A percentile compares a stretch with the other conserved stretches of the same genome.
Evolutionary conservation across 768 basidiomycete genomes (phyloP).

Genomic region (Boletus eberwhitei): DNA sequence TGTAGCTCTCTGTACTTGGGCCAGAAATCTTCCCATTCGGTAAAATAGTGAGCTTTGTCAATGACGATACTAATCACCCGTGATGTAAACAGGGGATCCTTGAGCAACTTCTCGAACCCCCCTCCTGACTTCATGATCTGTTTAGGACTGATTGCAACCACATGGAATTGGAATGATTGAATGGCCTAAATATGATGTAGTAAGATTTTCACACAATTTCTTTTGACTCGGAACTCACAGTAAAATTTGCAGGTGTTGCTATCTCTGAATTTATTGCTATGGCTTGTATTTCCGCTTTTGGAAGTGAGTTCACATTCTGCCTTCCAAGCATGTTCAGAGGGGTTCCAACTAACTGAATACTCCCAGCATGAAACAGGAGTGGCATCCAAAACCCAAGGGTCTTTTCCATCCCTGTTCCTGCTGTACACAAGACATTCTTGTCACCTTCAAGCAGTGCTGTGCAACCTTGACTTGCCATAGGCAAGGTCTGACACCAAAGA

Average conservation of each 20-base stretch:
- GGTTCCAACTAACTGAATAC: slow-evolving; percentile 26
- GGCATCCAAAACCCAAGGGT: slow-evolving; percentile 32
- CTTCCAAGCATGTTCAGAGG: slow-evolving; percentile 23
- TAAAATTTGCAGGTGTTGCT: neutral
- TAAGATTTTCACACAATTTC: too few relatives aligned
- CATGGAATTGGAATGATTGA: too few relatives aligned
- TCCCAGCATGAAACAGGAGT: slow-evolving; percentile 17
- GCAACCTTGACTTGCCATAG: slow-evolving; percentile 20
- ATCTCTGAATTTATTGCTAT: slow-evolving; percentile 11
- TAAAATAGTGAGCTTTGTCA: neutral
- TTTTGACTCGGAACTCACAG: too few relatives aligned
- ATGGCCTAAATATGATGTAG: too few relatives aligned
- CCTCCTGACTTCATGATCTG: too few relatives aligned
- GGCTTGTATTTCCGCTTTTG: slow-evolving; percentile 5
- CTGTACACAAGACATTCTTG: slow-evolving; percentile 14
- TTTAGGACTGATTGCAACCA: too few relatives aligned
- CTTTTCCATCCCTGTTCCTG: slow-evolving; percentile 2
- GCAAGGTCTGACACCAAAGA: slow-evolving; percentile 7
- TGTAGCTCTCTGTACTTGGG: too few relatives aligned
- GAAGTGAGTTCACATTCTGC: slow-evolving; percentile 13
- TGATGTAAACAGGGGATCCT: neutral
- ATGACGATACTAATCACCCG: neutral
- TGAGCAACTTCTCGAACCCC: slow-evolving; percentile 4
- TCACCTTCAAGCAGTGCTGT: slow-evolving; percentile 14
- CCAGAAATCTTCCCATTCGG: too few relatives aligned